Evolutionary conservation across 2,329 filamentous ascomycete species (phyloP).

Genomic region (Pseudogymnoascus pannorum): DNA sequence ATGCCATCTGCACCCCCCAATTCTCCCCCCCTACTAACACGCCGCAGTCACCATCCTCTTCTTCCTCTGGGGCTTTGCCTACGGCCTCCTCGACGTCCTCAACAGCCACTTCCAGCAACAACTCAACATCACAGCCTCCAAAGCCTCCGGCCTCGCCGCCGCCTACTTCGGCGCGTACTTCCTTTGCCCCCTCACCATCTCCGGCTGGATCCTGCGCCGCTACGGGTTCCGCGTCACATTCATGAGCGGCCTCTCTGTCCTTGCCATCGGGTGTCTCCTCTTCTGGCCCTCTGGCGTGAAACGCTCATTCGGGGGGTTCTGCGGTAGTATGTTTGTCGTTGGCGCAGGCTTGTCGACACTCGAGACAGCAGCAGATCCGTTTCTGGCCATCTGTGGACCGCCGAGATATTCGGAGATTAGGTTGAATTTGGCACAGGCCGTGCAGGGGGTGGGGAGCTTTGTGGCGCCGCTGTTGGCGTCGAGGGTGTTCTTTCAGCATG

Average conservation of each 20-base stretch:
- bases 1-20: neutral
- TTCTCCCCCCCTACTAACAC: neutral
- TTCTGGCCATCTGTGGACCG: conserved; percentile 37
- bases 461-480: conserved; percentile 66
- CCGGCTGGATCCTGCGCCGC: conserved; percentile 57
- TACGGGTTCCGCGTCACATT: conserved; percentile 58
- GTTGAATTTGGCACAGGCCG: conserved; percentile 69
- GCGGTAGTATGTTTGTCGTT: conserved; percentile 50
- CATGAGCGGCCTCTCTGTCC: conserved; percentile 58
- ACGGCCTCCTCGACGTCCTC: conserved; percentile 35
- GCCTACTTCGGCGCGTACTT: conserved; percentile 51
- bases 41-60: conserved; percentile 44
- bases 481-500: conserved; percentile 63
- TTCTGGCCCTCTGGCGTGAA: conserved; percentile 49
- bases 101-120: conserved; percentile 35
- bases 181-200: conserved; percentile 57
- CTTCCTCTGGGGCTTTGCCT: conserved; percentile 44
- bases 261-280: conserved; percentile 51
- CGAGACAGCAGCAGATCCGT: conserved; percentile 67
- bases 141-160: conserved; percentile 15
- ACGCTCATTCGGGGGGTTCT: conserved; percentile 36
- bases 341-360: conserved; percentile 65
- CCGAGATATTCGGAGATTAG: conserved; percentile 66
- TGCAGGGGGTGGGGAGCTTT: conserved; percentile 69
- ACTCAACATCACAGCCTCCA: conserved; percentile 26